A percentile compares a stretch with the other conserved stretches of the same genome.
Conservation (phyloP, 371 early-diverging fungal genomes). For the Racocetra persica region DNA sequence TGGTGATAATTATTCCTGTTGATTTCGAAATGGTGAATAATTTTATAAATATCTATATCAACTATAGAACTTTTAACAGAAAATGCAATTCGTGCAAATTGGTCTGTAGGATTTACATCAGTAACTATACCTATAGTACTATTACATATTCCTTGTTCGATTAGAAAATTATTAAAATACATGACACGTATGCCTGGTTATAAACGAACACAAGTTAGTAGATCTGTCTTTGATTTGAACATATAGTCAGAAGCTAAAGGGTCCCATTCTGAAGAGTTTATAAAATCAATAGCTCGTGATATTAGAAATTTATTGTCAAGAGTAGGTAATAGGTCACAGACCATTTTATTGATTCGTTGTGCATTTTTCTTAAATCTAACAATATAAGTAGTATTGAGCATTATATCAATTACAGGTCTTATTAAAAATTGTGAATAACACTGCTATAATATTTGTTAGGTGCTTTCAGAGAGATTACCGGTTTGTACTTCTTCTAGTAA, state of each 20-base stretch:
- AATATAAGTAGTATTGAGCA: neutral
- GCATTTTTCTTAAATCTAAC: neutral
- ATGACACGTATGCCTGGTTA: too few relatives aligned
- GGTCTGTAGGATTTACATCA: neutral
- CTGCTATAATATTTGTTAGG: too few relatives aligned
- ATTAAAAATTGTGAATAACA: neutral
- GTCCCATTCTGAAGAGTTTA: neutral
- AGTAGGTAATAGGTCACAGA: neutral
- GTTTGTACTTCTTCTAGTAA: too few relatives aligned
- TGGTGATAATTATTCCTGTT: too few relatives aligned
- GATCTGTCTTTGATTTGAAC: neutral
- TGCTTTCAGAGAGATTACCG: too few relatives aligned
- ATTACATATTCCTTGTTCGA: neutral
- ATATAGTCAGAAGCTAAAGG: neutral
- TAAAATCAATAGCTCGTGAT: neutral
- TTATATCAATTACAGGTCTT: neutral
- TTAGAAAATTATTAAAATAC: neutral
- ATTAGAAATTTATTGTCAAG: neutral
- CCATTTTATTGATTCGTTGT: neutral
- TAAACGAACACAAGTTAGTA: neutral
- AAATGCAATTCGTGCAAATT: too few relatives aligned
- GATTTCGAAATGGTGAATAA: too few relatives aligned
- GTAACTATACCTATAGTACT: neutral
- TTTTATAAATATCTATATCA: too few relatives aligned
- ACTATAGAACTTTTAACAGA: too few relatives aligned